A percentile compares a stretch with the other conserved stretches of the same genome.
Evolutionary conservation across 768 basidiomycete genomes (phyloP).

Genomic region (Psilocybe cyanescens): DNA sequence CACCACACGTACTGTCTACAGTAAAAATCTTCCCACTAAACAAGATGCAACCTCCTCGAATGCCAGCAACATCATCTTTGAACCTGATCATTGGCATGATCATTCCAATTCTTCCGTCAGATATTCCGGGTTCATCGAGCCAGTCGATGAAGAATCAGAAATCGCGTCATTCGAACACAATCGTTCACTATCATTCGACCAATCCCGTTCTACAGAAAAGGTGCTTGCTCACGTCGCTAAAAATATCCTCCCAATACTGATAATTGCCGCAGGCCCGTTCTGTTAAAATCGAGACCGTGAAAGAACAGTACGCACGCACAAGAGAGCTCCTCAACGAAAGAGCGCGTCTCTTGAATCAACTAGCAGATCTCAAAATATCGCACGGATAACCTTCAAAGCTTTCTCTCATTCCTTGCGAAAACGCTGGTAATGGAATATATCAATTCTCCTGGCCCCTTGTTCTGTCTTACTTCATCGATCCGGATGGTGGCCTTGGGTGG

Average conservation of each 20-base stretch:
- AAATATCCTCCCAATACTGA: neutral
- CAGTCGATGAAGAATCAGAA: constrained; percentile 56
- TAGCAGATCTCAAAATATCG: constrained; percentile 44
- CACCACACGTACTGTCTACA: neutral
- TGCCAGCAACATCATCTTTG: neutral
- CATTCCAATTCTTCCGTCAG: constrained; percentile 36
- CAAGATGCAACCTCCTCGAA: neutral
- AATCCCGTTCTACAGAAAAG: neutral
- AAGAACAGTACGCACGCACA: constrained; percentile 41
- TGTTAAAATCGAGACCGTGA: constrained; percentile 18
- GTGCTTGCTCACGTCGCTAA: neutral
- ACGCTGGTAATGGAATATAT: no score
- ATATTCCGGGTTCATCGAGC: constrained; percentile 55
- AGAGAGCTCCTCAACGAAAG: constrained; percentile 60
- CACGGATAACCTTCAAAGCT: neutral
- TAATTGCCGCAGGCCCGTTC: neutral
- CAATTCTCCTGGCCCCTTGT: no score
- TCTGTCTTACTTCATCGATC: no score
- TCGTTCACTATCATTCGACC: constrained; percentile 19
- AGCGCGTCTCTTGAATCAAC: constrained; percentile 54
- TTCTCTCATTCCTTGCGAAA: neutral
- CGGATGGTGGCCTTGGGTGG: no score
- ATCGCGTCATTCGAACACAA: constrained; percentile 51
- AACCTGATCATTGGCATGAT: neutral
- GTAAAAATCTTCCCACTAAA: constrained; percentile 6